Percentiles rank a stretch among this genome's conserved stretches.
Evolutionary conservation across 2,329 filamentous ascomycete genomes (phyloP).

Genomic region (Venturiaceae sp.): DNA sequence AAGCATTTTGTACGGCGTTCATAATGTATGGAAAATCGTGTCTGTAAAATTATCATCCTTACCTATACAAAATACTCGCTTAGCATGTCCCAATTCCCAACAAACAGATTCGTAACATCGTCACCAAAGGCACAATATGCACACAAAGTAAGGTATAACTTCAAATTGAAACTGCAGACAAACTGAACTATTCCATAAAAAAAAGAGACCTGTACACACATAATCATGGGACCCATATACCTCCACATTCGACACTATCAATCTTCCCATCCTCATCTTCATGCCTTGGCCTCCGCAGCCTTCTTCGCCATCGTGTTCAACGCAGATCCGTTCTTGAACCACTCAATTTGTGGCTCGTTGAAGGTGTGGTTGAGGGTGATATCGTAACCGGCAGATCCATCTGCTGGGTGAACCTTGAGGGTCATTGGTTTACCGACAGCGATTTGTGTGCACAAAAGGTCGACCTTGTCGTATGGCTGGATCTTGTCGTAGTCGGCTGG

Average conservation of each 20-base stretch:
- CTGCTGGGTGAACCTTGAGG: conserved; percentile 83
- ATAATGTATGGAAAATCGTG: too few relatives aligned
- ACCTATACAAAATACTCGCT: too few relatives aligned
- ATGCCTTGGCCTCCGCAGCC: conserved; percentile 4
- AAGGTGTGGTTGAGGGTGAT: conserved; percentile 87
- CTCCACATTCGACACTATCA: background rate
- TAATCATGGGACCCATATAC: background rate
- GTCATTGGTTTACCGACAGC: conserved; percentile 89
- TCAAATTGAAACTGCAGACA: background rate
- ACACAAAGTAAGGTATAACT: background rate
- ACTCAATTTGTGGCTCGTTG: conserved; percentile 96
- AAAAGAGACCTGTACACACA: conserved; percentile 1
- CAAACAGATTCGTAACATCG: too few relatives aligned
- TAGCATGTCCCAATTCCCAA: too few relatives aligned
- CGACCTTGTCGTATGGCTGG: conserved; percentile 82
- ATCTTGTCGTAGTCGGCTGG: conserved; percentile 98
- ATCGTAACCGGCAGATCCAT: conserved; percentile 66
- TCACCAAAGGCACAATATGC: too few relatives aligned
- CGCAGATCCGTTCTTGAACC: conserved; percentile 97
- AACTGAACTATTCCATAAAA: background rate
- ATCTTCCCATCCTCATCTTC: background rate
- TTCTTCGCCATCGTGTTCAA: conserved; percentile 96
- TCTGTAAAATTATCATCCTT: too few relatives aligned
- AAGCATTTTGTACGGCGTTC: too few relatives aligned
- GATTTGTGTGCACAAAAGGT: conserved; percentile 80